phyloP scores from a whole-genome alignment of 2,329 filamentous ascomycete species.

The Scytalidium lignicola region DNA sequence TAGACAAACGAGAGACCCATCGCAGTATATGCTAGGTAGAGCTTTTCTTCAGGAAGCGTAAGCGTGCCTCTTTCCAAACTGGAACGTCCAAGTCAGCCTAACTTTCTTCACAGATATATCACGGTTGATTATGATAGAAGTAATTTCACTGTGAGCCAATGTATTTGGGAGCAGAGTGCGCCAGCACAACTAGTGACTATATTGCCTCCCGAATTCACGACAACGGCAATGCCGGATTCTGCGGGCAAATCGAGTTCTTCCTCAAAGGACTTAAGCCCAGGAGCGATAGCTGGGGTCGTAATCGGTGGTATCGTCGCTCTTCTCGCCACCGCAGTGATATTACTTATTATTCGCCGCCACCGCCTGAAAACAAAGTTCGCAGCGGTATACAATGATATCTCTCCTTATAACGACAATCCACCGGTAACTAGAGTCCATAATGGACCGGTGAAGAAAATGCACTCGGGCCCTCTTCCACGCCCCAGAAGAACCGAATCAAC shows the following conservation, averaged over 20 bases:
- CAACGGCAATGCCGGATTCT: not conserved
- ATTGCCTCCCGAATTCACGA: conserved; percentile 1
- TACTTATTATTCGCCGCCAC: not conserved
- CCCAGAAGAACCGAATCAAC: not conserved
- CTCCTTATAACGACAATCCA: not conserved
- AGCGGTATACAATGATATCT: not conserved
- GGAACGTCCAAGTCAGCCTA: conserved; percentile 14
- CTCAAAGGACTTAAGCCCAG: not conserved
- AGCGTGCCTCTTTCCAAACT: conserved; percentile 18
- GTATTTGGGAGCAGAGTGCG: conserved; percentile 29
- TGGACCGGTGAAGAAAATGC: no score
- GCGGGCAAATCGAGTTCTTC: not conserved
- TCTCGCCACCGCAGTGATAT: not conserved
- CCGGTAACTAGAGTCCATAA: no score
- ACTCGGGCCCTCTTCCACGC: not conserved
- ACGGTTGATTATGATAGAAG: conserved; percentile 32
- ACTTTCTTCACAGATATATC: conserved; percentile 26
- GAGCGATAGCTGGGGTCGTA: not conserved
- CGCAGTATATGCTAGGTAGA: conserved; percentile 14
- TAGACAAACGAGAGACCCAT: conserved; percentile 7
- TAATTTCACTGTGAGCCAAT: conserved; percentile 32
- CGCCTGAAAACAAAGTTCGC: not conserved
- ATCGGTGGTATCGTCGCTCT: not conserved
- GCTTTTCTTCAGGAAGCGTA: conserved; percentile 19
- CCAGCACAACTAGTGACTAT: conserved; percentile 5